Base-by-base conservation (phyloP, 2,329 filamentous ascomycete species). In the Blastomyces parvus region DNA sequence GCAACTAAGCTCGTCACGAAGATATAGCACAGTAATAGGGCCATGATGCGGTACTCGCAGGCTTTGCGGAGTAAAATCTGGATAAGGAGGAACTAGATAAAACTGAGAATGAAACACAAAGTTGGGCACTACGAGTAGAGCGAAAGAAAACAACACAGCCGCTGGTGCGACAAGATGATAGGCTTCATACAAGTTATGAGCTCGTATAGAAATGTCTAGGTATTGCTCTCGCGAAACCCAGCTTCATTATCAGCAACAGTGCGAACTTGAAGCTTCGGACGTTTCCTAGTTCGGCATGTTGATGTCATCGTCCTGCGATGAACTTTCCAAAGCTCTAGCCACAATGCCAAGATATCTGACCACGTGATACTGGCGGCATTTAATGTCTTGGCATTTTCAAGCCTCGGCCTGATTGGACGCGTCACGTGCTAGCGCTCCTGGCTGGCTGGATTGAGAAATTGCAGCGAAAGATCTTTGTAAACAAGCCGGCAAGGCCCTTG, bases 341-440 rank as follows among this genome's bases (percentile, higher is more conserved):
- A 13, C 0, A 25, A 25, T 11, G 25, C 25, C 22, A 52, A 52
- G 25, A 27, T 8, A 33, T 30, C 6, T 55, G 52, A 2, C 0
- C 52, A 55, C 52, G 52, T 55, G 52, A 30, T 14, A 22, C n/a
- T 3, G 8, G 33, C 33, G 33, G 7, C 1, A 36, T 36, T 9
- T 9, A 2, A 25, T 42, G 46, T 17, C 48, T 52, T 52, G 48
- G 48, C 48, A 36, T 55, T 36, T 3, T 19, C 27, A 22, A 56
- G 17, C 58, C 58, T 59, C 58, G 42, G 58, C 42, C 58, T 59
- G 42, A 59, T 59, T 59, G 58, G 58, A 11, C 30, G 19, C 27
- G 17, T 50, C 58, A 59, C 58, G 58, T 59, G 58, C 7, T 27
- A 3, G 8, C n/a, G 8, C 27, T 59, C 42, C 58, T 50, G 58